A percentile compares a stretch with the other conserved stretches of the same genome.
Evolutionary conservation across 192 early-diverging fungal species (phyloP).

Genomic region (Linnemannia exigua): DNA sequence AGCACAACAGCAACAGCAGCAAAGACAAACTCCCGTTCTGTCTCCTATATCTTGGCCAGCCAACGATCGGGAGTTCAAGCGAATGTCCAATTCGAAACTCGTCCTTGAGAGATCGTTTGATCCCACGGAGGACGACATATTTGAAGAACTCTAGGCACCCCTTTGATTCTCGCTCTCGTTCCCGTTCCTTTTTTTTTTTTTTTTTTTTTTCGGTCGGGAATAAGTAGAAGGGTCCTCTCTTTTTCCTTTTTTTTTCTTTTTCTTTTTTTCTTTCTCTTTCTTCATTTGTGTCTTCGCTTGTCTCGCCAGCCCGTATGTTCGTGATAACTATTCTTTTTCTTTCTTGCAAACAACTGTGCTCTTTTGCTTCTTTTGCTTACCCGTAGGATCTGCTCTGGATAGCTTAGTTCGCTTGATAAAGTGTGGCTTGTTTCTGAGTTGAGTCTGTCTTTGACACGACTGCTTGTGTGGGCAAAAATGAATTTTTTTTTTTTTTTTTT

Average conservation of each 20-base stretch:
- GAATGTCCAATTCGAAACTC: constrained; percentile 54
- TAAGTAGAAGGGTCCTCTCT: not conserved
- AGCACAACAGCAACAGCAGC: not conserved
- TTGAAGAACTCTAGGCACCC: constrained; percentile 30
- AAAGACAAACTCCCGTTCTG: not conserved
- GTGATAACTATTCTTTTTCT: too few relatives aligned
- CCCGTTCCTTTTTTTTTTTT: not conserved
- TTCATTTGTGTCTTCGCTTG: constrained; percentile 16
- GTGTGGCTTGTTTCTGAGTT: not conserved
- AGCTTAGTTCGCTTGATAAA: not conserved
- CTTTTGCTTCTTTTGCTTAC: not conserved
- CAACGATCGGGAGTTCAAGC: constrained; percentile 53
- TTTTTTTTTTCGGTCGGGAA: constrained; percentile 6
- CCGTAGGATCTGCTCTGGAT: too few relatives aligned
- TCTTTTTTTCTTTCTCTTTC: too few relatives aligned
- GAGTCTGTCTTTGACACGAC: not conserved
- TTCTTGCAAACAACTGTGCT: too few relatives aligned
- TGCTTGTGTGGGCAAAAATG: not conserved
- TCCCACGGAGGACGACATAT: constrained; percentile 41
- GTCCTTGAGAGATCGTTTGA: constrained; percentile 47
- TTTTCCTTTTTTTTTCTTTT: constrained; percentile 8
- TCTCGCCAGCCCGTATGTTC: not conserved
- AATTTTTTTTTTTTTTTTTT: not conserved
- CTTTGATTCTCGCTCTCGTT: not conserved
- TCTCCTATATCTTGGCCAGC: constrained; percentile 43